phyloP scores from a whole-genome alignment of 805 yeast genomes.

The Metschnikowia colocasiae region DNA sequence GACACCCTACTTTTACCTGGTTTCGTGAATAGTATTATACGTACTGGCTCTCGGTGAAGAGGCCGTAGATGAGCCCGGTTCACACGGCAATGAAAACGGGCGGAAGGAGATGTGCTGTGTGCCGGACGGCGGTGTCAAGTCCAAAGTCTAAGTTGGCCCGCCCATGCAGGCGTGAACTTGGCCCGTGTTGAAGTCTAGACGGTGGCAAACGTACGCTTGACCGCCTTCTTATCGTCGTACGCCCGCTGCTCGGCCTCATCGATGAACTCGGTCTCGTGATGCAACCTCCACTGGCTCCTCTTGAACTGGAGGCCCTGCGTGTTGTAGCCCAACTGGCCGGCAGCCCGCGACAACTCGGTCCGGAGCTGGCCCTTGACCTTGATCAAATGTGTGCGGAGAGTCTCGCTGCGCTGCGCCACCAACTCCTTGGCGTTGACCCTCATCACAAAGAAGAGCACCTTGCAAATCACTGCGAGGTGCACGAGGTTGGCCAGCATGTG shows the following conservation, averaged over 20 bases:
- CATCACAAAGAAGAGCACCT: constrained; percentile 71
- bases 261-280: constrained; percentile 68
- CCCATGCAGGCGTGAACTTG: no score
- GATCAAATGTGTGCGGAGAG: constrained; percentile 59
- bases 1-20: no score
- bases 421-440: constrained; percentile 76
- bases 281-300: constrained; percentile 72
- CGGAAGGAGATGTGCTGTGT: no score
- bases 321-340: constrained; percentile 73
- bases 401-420: constrained; percentile 61
- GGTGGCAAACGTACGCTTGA: constrained; percentile 73
- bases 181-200: no score
- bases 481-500: constrained; percentile 40
- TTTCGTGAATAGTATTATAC: no score
- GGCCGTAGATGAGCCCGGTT: no score
- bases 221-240: constrained; percentile 51
- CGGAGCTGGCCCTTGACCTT: constrained; percentile 63
- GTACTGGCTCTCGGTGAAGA: no score
- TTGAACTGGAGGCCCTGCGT: constrained; percentile 75
- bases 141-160: no score
- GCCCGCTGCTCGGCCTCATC: constrained; percentile 60
- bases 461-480: constrained; percentile 63
- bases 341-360: constrained; percentile 46
- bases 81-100: no score
- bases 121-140: no score